A percentile compares a stretch with the other conserved stretches of the same genome.
phyloP scores from a whole-genome alignment of 129 eudicot genomes.

The Logfia minima region DNA sequence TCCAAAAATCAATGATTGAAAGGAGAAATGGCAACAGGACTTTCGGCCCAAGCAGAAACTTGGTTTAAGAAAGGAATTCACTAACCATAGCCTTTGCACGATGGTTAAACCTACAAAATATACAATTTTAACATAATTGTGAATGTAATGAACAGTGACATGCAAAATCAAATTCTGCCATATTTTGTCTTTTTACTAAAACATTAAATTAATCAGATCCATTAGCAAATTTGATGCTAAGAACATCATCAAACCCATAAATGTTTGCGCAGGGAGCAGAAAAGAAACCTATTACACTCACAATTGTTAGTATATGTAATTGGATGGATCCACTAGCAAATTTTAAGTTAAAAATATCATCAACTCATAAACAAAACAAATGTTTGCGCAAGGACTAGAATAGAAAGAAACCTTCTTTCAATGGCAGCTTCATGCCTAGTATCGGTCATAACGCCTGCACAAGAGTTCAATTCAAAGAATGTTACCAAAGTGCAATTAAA shows the following conservation, averaged over 20 bases:
- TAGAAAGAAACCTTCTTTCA: slow-evolving; percentile 19
- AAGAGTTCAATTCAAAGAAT: background rate
- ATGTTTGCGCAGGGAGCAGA: slow-evolving; percentile 3
- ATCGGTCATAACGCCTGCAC: slow-evolving; percentile 34
- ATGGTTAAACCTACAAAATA: too few relatives aligned
- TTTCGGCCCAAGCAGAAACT: too few relatives aligned
- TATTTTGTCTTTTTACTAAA: background rate
- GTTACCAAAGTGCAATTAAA: background rate
- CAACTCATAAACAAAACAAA: slow-evolving; percentile 10
- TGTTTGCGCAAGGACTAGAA: background rate
- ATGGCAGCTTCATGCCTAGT: slow-evolving; percentile 6
- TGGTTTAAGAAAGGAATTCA: too few relatives aligned
- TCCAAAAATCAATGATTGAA: too few relatives aligned
- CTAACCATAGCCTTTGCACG: too few relatives aligned
- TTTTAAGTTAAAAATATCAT: background rate
- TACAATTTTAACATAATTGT: too few relatives aligned
- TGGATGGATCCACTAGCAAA: slow-evolving; percentile 8
- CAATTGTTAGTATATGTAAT: background rate
- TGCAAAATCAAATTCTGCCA: background rate
- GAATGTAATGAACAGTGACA: too few relatives aligned
- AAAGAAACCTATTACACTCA: slow-evolving; percentile 14
- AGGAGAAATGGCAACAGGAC: too few relatives aligned
- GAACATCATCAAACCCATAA: background rate
- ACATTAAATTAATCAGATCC: background rate
- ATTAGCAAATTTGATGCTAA: background rate